phyloP scores from a whole-genome alignment of 2,329 filamentous ascomycete genomes.

The Stachybotrys echinatus region DNA sequence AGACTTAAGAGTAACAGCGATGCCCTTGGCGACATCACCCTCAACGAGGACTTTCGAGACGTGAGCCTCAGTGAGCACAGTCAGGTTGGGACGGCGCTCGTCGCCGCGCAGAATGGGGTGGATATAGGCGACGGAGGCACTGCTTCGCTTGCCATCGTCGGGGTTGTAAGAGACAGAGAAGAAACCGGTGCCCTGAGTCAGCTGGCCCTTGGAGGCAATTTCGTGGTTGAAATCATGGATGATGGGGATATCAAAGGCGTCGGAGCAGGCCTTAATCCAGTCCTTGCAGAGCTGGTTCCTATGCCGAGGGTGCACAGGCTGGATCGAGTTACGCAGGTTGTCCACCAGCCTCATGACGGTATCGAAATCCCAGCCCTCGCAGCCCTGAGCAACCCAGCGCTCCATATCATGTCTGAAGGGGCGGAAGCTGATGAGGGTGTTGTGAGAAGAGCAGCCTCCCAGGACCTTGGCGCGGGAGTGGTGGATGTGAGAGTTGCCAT shows the following conservation, averaged over 20 bases:
- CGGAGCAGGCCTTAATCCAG: slow-evolving; percentile 78
- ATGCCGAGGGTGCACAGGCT: slow-evolving; percentile 80
- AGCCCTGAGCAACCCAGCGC: slow-evolving; percentile 77
- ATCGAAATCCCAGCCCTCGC: slow-evolving; percentile 81
- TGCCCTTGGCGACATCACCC: slow-evolving; percentile 64
- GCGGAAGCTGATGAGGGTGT: slow-evolving; percentile 88
- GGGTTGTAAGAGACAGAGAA: slow-evolving; percentile 91
- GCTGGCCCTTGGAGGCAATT: slow-evolving; percentile 66
- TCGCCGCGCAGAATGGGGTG: slow-evolving; percentile 83
- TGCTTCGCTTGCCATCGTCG: slow-evolving; percentile 77
- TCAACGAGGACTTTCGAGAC: slow-evolving; percentile 75
- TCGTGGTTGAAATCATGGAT: slow-evolving; percentile 83
- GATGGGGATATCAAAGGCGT: slow-evolving; percentile 73
- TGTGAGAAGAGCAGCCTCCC: slow-evolving; percentile 89
- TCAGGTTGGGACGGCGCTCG: slow-evolving; percentile 78
- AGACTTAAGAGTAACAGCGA: slow-evolving; percentile 58
- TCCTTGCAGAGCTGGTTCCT: slow-evolving; percentile 88
- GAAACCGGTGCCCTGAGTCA: slow-evolving; percentile 78
- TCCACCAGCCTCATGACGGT: slow-evolving; percentile 77
- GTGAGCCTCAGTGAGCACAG: slow-evolving; percentile 82
- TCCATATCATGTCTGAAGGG: slow-evolving; percentile 86
- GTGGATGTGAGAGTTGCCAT: slow-evolving; percentile 85
- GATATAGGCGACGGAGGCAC: slow-evolving; percentile 86
- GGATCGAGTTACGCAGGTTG: slow-evolving; percentile 83
- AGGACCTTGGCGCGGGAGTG: slow-evolving; percentile 91